phyloP scores from a whole-genome alignment of 192 early-diverging fungal genomes.

The Chytriomyces hyalinus region DNA sequence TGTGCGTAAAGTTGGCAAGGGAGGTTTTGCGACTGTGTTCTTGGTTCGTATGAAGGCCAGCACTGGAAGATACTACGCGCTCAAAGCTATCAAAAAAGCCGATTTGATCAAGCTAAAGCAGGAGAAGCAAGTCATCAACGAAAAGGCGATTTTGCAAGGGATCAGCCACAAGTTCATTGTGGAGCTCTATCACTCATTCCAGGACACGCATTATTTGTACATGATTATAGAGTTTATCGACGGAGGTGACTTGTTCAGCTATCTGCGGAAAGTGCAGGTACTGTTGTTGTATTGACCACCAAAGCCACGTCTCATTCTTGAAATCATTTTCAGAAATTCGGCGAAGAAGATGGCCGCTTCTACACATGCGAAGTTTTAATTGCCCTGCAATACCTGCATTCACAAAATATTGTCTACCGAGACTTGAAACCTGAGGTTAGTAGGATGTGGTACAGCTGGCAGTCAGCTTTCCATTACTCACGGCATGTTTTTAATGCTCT shows the following conservation, averaged over 20 bases:
- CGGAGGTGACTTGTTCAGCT: constrained; percentile 59
- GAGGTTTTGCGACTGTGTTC: constrained; percentile 59
- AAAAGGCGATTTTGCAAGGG: constrained; percentile 57
- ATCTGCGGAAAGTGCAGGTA: constrained; percentile 50
- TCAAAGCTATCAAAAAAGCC: constrained; percentile 61
- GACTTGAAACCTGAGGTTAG: constrained; percentile 75
- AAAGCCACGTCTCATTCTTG: background rate
- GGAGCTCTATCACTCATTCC: constrained; percentile 59
- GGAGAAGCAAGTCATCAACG: constrained; percentile 61
- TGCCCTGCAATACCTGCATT: constrained; percentile 78
- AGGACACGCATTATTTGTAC: constrained; percentile 52
- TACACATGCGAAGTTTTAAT: constrained; percentile 77
- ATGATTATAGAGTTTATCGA: constrained; percentile 63
- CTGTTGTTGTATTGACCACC: background rate
- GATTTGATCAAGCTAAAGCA: constrained; percentile 58
- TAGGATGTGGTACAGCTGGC: background rate
- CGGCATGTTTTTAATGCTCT: constrained; percentile 5
- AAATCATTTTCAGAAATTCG: constrained; percentile 57
- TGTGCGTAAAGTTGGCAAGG: constrained; percentile 53
- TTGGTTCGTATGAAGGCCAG: constrained; percentile 47
- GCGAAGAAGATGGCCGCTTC: constrained; percentile 73
- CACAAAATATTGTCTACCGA: constrained; percentile 74
- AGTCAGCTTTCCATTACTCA: background rate
- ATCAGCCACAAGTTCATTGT: constrained; percentile 57
- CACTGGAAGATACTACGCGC: constrained; percentile 58